Base-by-base conservation (phyloP, 192 early-diverging fungal species). In the Allomyces macrogynus region DNA sequence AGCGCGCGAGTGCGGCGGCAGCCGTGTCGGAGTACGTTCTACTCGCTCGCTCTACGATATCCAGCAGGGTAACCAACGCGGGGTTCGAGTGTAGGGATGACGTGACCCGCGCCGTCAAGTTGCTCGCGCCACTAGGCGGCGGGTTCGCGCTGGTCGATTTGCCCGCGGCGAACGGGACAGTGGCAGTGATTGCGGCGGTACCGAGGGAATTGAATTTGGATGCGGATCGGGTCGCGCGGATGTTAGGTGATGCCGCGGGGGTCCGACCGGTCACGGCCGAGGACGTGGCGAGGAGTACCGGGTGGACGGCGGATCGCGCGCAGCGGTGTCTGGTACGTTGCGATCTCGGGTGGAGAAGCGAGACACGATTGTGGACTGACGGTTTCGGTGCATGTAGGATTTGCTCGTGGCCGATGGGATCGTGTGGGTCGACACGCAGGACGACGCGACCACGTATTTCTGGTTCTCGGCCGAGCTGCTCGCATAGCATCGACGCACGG, bases 151-250 rank as follows among this genome's bases (percentile, higher is more conserved):
- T 98, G 14, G 65, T 96, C 11, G 74, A 71, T 26, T 82, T 96
- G 71, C 32, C 32, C 7, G 32, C 32, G 95, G 95, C 22, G 70
- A 76, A 10, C 75, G 81, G 54, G 86, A 80, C 32, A 8, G 8
- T 7, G 32, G 7, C 32, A 62, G 83, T 98, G 83, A 85, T 98
- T 8, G 86, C 87, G 67, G 91, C 88, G 25, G 86, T 95, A 0
- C 91, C 92, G 16, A 73, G 88, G 10, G 95, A 97, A 68, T 70
- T 95, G 69, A 91, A 94, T 66, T 75, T 73, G 5, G 94, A 97
- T 73, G 32, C 32, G 32, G 32, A 40, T 40, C 32, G 32, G 5
- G 32, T 40, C 32, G 7, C 32, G 32, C 32, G 32, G 32, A 40
- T 40, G 32, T 40, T 40, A 7, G 32, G 32, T 2, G 32, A 40